A percentile compares a stretch with the other conserved stretches of the same genome.
These are phyloP conservation scores for Pyrrhoderma noxium DNA, from an alignment of 1,284 basidiomycete species.

Conservation along the genomic window DNA sequence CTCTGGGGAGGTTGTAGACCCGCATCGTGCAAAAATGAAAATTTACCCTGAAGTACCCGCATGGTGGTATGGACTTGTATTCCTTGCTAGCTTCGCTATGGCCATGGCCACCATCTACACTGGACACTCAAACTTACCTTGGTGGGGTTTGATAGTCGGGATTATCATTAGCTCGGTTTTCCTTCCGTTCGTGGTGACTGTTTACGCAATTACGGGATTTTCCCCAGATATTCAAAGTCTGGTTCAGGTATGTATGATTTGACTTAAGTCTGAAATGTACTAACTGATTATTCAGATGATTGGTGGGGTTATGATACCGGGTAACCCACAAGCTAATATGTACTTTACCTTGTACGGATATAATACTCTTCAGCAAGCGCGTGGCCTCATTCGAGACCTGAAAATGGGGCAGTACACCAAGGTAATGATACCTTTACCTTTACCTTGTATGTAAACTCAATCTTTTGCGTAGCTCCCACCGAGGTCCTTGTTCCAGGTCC, in stretches of 20 bases:
- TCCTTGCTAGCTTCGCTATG: slow-evolving; percentile 39
- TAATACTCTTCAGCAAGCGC: slow-evolving; percentile 22
- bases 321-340: slow-evolving; percentile 39
- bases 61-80: slow-evolving; percentile 51
- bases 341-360: slow-evolving; percentile 27
- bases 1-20: slow-evolving; percentile 20
- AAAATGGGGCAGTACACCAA: slow-evolving; percentile 49
- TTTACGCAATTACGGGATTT: slow-evolving; percentile 21
- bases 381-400: slow-evolving; percentile 32
- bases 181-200: slow-evolving; percentile 11
- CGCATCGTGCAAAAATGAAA: slow-evolving; percentile 52
- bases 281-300: slow-evolving; percentile 24
- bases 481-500: slow-evolving; percentile 36
- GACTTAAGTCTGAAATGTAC: no score
- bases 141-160: slow-evolving; percentile 36
- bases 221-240: slow-evolving; percentile 21
- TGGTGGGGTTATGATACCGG: slow-evolving; percentile 33
- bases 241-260: slow-evolving; percentile 20
- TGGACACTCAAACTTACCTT: slow-evolving; percentile 43
- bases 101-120: slow-evolving; percentile 47
- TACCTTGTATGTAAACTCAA: no score
- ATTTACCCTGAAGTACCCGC: slow-evolving; percentile 50
- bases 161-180: slow-evolving; percentile 12
- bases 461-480: slow-evolving; percentile 31
- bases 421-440: no score